A percentile compares a stretch with the other conserved stretches of the same genome.
phyloP scores from a whole-genome alignment of 768 basidiomycete species.

The Pulveroboletus sp. region DNA sequence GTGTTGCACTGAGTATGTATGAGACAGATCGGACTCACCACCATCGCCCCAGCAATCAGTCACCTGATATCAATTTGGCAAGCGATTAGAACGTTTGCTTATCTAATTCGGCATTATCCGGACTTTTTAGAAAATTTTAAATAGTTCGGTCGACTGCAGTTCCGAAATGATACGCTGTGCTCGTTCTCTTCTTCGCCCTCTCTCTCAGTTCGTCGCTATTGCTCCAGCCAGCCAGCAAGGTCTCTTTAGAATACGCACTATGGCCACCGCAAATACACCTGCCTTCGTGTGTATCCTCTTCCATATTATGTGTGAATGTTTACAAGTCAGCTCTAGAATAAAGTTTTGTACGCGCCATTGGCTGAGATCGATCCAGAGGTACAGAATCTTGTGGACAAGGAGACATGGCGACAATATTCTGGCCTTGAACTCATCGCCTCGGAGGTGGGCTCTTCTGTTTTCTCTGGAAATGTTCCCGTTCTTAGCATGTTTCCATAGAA shows the following conservation, averaged over 20 bases:
- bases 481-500: constrained; percentile 49
- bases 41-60: too few species aligned
- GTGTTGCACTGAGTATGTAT: too few species aligned
- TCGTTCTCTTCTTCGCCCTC: constrained; percentile 25
- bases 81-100: too few species aligned
- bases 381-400: constrained; percentile 96
- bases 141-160: constrained; percentile 11
- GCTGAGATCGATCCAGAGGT: constrained; percentile 92
- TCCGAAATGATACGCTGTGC: constrained; percentile 29
- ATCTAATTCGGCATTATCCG: constrained; percentile 22
- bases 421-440: constrained; percentile 99
- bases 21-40: too few species aligned
- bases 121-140: constrained; percentile 12
- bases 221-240: constrained; percentile 20
- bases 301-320: background rate
- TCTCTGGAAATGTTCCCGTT: background rate
- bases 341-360: constrained; percentile 81
- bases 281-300: constrained; percentile 47
- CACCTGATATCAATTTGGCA: too few species aligned
- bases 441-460: constrained; percentile 56
- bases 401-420: constrained; percentile 97
- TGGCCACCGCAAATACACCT: constrained; percentile 58
- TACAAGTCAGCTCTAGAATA: constrained; percentile 59
- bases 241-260: constrained; percentile 36
- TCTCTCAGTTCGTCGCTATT: constrained; percentile 5